These are phyloP conservation scores for Xylariaceae sp. DNA, from an alignment of 2,329 filamentous ascomycete genomes.

Conservation along the genomic window DNA sequence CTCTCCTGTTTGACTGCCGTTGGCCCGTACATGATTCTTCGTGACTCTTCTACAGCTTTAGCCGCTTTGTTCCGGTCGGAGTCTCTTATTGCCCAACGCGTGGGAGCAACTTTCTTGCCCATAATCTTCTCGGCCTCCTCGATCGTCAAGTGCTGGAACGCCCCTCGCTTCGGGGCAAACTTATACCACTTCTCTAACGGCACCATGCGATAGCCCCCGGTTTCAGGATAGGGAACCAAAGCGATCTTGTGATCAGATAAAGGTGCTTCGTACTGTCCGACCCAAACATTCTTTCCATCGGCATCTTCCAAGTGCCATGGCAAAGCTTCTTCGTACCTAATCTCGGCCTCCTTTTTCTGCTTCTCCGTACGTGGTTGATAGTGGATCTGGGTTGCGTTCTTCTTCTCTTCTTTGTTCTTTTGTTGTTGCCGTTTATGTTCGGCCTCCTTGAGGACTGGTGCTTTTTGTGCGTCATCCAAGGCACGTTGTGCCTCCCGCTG, in stretches of 20 bases:
- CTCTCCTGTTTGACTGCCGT: slow-evolving; percentile 73
- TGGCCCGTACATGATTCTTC: slow-evolving; percentile 62
- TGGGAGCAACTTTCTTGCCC: slow-evolving; percentile 76
- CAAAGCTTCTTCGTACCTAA: slow-evolving; percentile 91
- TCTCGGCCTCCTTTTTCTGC: slow-evolving; percentile 73
- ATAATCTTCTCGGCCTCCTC: slow-evolving; percentile 87
- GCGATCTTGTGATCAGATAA: slow-evolving; percentile 86
- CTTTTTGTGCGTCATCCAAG: slow-evolving; percentile 89
- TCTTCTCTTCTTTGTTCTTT: slow-evolving; percentile 71
- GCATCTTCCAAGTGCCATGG: slow-evolving; percentile 98
- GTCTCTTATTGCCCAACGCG: slow-evolving; percentile 80
- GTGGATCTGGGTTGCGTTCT: slow-evolving; percentile 83
- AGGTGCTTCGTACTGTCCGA: slow-evolving; percentile 87
- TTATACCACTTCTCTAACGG: slow-evolving; percentile 97
- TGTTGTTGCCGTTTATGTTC: slow-evolving; percentile 51
- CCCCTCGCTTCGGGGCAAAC: slow-evolving; percentile 75
- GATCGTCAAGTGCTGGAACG: slow-evolving; percentile 77
- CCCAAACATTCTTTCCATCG: slow-evolving; percentile 93
- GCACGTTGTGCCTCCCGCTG: slow-evolving; percentile 87
- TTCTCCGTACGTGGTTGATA: slow-evolving; percentile 81
- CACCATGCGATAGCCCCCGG: slow-evolving; percentile 78
- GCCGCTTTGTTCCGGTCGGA: slow-evolving; percentile 58
- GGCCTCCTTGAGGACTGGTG: slow-evolving; percentile 72
- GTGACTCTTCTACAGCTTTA: slow-evolving; percentile 64
- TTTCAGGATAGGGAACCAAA: slow-evolving; percentile 65